Evolutionary conservation across 495 filamentous ascomycete species (phyloP), one percentile per base, ranked within the genome.

Genomic region (Penicillium coprophilum): DNA sequence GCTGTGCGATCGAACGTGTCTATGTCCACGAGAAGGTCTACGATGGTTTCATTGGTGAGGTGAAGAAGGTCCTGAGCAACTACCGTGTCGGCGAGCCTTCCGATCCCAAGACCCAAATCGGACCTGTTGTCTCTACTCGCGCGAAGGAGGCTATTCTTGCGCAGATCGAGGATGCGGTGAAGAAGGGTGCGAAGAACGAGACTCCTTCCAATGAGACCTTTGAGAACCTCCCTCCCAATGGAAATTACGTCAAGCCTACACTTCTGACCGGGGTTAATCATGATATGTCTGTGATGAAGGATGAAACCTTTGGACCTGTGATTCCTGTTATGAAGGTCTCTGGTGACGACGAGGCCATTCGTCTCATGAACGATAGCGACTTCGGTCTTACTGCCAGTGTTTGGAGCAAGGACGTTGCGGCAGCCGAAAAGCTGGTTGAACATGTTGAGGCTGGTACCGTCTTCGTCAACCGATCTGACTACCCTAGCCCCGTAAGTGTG

Each of bases 281-380:
- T 65, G 77, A 74, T 56, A 96, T 96, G 92, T 69, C 68, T 8
- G 82, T 95, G 38, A 96, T 97, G 91, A 90, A 71, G 27, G 90
- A 96, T 48, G 93, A 97, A 75, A 96, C 92, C 0, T 97, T 97
- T 62, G 93, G 93, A 4, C 93, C 93, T 0, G 82, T 95, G 21
- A 92, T 96, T 60, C 87, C 91, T 23, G 81, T 97, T 1, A 92
- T 91, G 88, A 91, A 88, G 66, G 92, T 96, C 52, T 81, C 85
- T 41, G 72, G 76, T 49, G 93, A 97, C 60, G 81, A 80, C 13
- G 89, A 96, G 64, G 92, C 92, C 4, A 71, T 97, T 48, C 62
- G 74, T 49, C 66, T 92, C 46, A 96, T 96, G 90, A 97, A 97
- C 64, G 89, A 95, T 57, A 92, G 87, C 70, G 82, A 94, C 50